A percentile compares a stretch with the other conserved stretches of the same genome.
Conservation (phyloP, 2,329 filamentous ascomycete species). For the Aphanoascus verrucosus region DNA sequence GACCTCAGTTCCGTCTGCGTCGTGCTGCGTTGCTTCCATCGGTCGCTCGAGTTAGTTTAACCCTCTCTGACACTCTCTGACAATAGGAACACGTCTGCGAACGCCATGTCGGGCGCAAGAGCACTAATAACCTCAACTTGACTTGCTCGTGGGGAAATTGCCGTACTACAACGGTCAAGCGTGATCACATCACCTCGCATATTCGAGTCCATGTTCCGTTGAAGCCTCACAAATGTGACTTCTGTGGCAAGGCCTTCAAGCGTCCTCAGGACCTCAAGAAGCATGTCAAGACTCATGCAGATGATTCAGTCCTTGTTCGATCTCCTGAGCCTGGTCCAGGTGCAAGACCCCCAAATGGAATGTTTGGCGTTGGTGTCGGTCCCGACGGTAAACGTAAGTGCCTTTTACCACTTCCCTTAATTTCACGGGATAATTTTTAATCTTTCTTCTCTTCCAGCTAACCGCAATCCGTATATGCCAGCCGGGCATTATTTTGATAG, state of each 20-base stretch:
- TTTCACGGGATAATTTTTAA: conserved; percentile 4
- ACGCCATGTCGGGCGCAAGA: conserved; percentile 95
- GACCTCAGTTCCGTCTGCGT: conserved; percentile 7
- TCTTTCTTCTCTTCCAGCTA: conserved; percentile 4
- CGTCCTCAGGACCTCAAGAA: conserved; percentile 98
- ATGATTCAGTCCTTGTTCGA: conserved; percentile 69
- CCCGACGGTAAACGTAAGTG: conserved; percentile 29
- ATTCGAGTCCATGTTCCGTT: conserved; percentile 97
- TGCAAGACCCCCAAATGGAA: conserved; percentile 34
- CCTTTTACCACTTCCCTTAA: not conserved
- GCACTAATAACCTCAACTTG: conserved; percentile 95
- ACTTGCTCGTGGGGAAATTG: conserved; percentile 97
- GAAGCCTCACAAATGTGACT: conserved; percentile 98
- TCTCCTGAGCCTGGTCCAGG: conserved; percentile 49
- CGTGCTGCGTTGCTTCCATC: conserved; percentile 9
- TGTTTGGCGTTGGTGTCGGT: conserved; percentile 25
- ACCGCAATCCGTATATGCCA: conserved; percentile 22
- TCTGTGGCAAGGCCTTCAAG: conserved; percentile 98
- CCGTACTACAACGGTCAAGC: conserved; percentile 93
- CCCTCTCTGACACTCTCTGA: not conserved
- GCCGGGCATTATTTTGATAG: conserved; percentile 47
- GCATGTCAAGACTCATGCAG: conserved; percentile 97
- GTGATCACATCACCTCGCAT: conserved; percentile 97
- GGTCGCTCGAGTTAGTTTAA: conserved; percentile 1
- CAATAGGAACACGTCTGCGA: conserved; percentile 91